Percentiles rank a stretch among this genome's conserved stretches.
Conservation (phyloP, 2,329 filamentous ascomycete genomes). For the Apiospora hydei region DNA sequence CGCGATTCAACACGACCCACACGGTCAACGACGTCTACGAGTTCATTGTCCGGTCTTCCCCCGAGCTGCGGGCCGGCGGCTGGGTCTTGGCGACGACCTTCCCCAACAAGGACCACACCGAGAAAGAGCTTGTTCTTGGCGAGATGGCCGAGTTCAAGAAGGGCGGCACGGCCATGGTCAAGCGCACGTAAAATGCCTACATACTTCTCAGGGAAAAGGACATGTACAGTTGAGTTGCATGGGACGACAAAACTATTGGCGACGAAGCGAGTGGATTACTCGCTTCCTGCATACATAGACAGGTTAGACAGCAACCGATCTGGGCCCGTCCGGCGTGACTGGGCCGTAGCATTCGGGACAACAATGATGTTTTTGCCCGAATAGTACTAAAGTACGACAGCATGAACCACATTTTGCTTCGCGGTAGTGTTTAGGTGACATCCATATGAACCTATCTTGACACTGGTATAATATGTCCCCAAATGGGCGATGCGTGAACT, state of each 20-base stretch:
- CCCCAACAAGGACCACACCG: slow-evolving; percentile 79
- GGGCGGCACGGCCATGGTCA: slow-evolving; percentile 70
- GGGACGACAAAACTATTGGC: background rate
- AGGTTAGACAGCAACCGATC: background rate
- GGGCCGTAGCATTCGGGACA: background rate
- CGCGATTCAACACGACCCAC: slow-evolving; percentile 81
- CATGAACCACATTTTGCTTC: background rate
- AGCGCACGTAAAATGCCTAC: slow-evolving; percentile 46
- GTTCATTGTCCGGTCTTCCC: slow-evolving; percentile 72
- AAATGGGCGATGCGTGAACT: background rate
- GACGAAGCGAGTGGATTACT: background rate
- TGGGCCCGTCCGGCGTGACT: background rate
- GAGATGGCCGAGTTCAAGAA: slow-evolving; percentile 71
- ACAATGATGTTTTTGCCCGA: background rate
- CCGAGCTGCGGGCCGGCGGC: slow-evolving; percentile 56
- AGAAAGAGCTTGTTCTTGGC: slow-evolving; percentile 65
- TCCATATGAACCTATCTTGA: background rate
- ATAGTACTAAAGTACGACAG: background rate
- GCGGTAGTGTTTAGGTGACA: background rate
- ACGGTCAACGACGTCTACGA: slow-evolving; percentile 80
- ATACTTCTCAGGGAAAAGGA: background rate
- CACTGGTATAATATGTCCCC: background rate
- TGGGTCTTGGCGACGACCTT: slow-evolving; percentile 86
- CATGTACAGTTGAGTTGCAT: slow-evolving; percentile 5
- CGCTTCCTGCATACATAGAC: slow-evolving; percentile 9